Percentiles rank a stretch among this genome's conserved stretches.
Conservation (phyloP, 1,139 yeast genomes). For the Yamadazyma spencermartinsiae region DNA sequence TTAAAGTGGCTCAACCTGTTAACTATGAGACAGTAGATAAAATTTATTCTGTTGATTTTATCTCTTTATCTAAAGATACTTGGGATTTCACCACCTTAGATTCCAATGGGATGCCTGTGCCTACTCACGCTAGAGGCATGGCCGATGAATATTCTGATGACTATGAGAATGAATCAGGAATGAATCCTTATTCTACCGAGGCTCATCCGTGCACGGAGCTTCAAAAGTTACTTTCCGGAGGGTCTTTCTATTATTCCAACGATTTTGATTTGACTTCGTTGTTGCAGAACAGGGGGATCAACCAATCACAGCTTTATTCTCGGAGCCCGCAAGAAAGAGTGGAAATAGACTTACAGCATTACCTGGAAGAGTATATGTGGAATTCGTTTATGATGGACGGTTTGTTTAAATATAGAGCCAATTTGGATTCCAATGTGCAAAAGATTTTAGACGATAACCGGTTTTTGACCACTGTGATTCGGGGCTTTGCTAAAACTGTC, state of each 20-base stretch:
- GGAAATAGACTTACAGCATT: conserved; percentile 42
- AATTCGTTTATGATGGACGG: conserved; percentile 88
- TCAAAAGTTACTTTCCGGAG: conserved; percentile 75
- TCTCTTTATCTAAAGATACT: conserved; percentile 64
- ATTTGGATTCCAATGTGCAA: conserved; percentile 61
- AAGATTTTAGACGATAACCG: conserved; percentile 67
- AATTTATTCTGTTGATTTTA: conserved; percentile 82
- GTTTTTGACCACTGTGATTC: conserved; percentile 84
- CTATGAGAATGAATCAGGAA: conserved; percentile 22
- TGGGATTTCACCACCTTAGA: conserved; percentile 81
- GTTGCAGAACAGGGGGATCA: conserved; percentile 70
- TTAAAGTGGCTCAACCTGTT: conserved; percentile 82
- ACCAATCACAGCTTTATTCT: conserved; percentile 15
- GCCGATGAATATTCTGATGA: conserved; percentile 1
- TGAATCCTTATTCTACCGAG: conserved; percentile 23
- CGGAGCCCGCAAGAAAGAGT: conserved; percentile 15
- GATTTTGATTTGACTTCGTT: conserved; percentile 89
- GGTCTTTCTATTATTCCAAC: conserved; percentile 88
- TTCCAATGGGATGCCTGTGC: conserved; percentile 59
- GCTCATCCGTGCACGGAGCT: conserved; percentile 87
- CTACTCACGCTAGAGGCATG: conserved; percentile 16
- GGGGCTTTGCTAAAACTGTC: conserved; percentile 91
- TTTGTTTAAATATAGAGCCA: conserved; percentile 69
- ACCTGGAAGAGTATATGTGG: conserved; percentile 94
- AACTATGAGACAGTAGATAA: conserved; percentile 77